Evolutionary conservation across 2,329 filamentous ascomycete species (phyloP), one percentile per base, ranked within the genome.

Genomic region (Fusarium nisikadoi): DNA sequence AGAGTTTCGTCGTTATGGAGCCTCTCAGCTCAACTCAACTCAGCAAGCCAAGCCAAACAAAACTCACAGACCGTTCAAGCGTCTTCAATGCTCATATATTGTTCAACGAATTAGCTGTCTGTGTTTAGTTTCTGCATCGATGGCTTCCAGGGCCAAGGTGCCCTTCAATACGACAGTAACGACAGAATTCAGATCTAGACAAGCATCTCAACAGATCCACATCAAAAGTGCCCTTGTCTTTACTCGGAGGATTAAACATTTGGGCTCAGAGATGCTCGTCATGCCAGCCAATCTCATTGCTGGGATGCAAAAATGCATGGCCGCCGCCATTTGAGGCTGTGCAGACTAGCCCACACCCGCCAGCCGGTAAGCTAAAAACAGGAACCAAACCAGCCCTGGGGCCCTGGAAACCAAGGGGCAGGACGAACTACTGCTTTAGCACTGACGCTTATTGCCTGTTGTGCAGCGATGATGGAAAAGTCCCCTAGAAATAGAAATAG

Each of bases 281-380:
- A 67, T 68, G 36, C 49, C 41, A 41, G 38, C 46, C 58, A 55
- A 59, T 62, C 46, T 36, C 19, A 12, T n/a, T 41, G 36, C 14
- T 38, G 16, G 33, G 47, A 38, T 33, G 53, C 59, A 42, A 25
- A 38, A 35, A 27, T 55, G 65, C 58, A 71, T 54, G 68, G 63
- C 53, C 54, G 68, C 68, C 59, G 64, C 57, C 43, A 45, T 73
- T 67, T 73, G 70, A 73, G 70, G 70, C 70, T 72, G 70, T 72
- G 70, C 62, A 58, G 38, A 20, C 49, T 69, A 64, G 47, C 54
- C 68, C 55, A 68, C 54, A 57, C 68, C 69, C 69, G 60, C 42
- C 31, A 63, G 65, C 69, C 52, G 65, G 70, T 62, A 70, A 62
- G 69, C 70, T 72, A 72, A 70, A 70, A 72, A 72, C 69, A 70